Evolutionary conservation across 495 filamentous ascomycete species (phyloP), one percentile per base, ranked within the genome.

Genomic region (Peziza echinospora): DNA sequence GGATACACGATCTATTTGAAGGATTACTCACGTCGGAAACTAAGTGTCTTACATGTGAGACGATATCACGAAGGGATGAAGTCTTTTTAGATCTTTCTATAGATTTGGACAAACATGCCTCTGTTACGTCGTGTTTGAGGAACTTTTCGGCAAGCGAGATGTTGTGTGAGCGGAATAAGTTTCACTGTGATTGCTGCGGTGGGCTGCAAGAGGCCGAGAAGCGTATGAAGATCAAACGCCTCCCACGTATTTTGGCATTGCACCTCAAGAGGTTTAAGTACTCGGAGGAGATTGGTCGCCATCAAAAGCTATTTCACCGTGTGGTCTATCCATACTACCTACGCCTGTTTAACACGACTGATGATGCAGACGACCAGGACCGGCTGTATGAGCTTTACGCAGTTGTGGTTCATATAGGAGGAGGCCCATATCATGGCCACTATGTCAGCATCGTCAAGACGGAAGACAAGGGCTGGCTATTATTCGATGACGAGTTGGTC

Each of bases 391-490:
- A 97, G 63, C 65, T 97, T 7, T 97, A 97, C 58, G 91, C 91
- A 1, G 86, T 97, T 19, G 85, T 97, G n/a, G 84, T 97, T 9
- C 89, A 97, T 54, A 94, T 97, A 47, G 89, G 89, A 22, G 86
- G 86, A n/a, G 91, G 89, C 5, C 89, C 89, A 0, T 94, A 93
- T 55, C 91, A 96, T 55, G 89, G 89, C 9, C 89, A 97, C 57
- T 97, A 97, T 53, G 86, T 97, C 26, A 80, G 85, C 7, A 86
- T 97, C 24, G 89, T 97, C 67, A 97, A 97, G 62, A 97, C 89
- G 1, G 76, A 93, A 58, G 87, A 96, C 58, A 73, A 82, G 19
- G 89, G 89, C 22, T 97, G 89, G 89, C 60, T 97, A 46, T 65
- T 97, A 3, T 97, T 97, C 51, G 89, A 97, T 53, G 89, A 97